These are phyloP conservation scores for Melampsora americana DNA, from an alignment of 1,284 basidiomycete genomes.

Conservation along the genomic window DNA sequence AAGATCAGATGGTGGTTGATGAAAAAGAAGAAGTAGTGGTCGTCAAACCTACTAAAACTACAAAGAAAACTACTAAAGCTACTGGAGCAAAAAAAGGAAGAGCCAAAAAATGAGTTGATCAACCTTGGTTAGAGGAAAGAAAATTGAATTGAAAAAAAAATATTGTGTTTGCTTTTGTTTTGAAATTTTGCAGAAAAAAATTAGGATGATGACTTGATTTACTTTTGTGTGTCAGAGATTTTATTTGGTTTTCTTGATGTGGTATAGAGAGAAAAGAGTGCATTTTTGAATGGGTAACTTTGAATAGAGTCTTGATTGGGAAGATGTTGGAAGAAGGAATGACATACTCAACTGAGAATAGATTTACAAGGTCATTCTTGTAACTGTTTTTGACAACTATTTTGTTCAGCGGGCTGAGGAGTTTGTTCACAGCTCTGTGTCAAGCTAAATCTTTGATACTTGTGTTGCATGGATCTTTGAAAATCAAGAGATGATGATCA, in stretches of 20 bases:
- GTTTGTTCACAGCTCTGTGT: too few species aligned
- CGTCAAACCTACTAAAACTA: neutral
- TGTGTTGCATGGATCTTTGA: too few species aligned
- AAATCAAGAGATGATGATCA: too few species aligned
- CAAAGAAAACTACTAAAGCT: neutral
- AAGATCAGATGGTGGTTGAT: neutral
- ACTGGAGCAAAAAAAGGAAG: conserved; percentile 8
- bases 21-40: neutral
- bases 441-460: too few species aligned
- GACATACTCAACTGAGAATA: too few species aligned
- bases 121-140: neutral
- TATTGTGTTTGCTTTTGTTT: neutral
- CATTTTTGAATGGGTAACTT: neutral
- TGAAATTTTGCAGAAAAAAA: neutral
- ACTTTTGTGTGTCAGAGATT: neutral
- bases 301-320: too few species aligned
- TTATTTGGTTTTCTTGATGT: neutral
- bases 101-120: neutral
- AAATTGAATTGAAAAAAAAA: neutral
- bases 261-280: neutral
- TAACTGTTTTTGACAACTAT: too few species aligned
- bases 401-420: too few species aligned
- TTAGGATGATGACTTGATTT: neutral
- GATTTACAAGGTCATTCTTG: too few species aligned
- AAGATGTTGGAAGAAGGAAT: too few species aligned